These are phyloP conservation scores for Trametes sp. DNA, from an alignment of 1,284 basidiomycete species.

Conservation along the genomic window DNA sequence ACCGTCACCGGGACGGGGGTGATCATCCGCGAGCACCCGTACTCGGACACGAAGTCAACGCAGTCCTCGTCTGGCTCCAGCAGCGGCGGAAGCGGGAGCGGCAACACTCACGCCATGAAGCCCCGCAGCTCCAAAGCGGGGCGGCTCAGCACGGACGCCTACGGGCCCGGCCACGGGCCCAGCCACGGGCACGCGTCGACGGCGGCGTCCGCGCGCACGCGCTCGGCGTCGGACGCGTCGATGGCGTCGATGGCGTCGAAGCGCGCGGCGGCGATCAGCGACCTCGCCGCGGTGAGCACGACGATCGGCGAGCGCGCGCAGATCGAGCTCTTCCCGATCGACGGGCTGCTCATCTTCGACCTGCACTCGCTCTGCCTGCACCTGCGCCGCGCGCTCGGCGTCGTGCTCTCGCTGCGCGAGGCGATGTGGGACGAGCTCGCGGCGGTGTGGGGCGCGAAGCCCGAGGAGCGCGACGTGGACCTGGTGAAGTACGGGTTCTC, in stretches of 20 bases:
- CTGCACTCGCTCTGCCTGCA: slow-evolving; percentile 75
- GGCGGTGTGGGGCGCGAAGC: slow-evolving; percentile 51
- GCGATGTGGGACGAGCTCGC: slow-evolving; percentile 81
- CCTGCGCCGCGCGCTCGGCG: slow-evolving; percentile 65
- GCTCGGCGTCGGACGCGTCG: slow-evolving; percentile 15
- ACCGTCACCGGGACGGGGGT: slow-evolving; percentile 1
- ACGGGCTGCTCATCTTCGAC: slow-evolving; percentile 55
- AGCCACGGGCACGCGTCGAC: neutral
- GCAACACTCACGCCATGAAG: too few relatives aligned
- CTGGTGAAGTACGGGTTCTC: slow-evolving; percentile 66
- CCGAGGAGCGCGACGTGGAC: slow-evolving; percentile 48
- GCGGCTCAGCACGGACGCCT: neutral
- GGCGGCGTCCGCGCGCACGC: neutral
- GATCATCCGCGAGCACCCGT: slow-evolving; percentile 17
- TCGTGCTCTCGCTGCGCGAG: slow-evolving; percentile 73
- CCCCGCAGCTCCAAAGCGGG: slow-evolving; percentile 7
- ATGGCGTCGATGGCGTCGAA: slow-evolving; percentile 21
- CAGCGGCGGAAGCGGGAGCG: neutral
- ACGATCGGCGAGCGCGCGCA: slow-evolving; percentile 26
- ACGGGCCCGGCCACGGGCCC: neutral
- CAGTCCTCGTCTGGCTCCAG: neutral
- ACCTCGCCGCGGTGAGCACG: slow-evolving; percentile 28
- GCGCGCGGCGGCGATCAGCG: slow-evolving; percentile 28
- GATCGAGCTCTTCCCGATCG: slow-evolving; percentile 48
- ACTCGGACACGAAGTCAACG: slow-evolving; percentile 10